A percentile compares a stretch with the other conserved stretches of the same genome.
These are phyloP conservation scores for Trametes maxima DNA, from an alignment of 768 basidiomycete genomes.

Conservation along the genomic window DNA sequence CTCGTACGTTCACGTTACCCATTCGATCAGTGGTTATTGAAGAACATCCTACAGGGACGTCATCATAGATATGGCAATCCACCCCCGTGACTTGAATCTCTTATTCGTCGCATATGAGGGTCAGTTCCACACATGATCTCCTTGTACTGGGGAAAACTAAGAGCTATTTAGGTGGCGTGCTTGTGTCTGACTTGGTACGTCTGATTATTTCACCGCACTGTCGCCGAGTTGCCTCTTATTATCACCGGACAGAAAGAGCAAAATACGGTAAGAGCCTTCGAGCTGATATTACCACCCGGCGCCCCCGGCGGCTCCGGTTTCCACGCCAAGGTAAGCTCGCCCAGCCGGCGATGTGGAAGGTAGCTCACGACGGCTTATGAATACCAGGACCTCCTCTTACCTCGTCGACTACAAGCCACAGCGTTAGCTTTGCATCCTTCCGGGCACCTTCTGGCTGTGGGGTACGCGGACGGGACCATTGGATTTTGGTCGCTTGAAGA, in stretches of 20 bases:
- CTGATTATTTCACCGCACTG: not conserved
- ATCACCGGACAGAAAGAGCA: conserved; percentile 48
- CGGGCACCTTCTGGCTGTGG: conserved; percentile 76
- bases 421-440: conserved; percentile 73
- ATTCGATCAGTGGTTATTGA: not conserved
- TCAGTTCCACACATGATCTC: conserved; percentile 31
- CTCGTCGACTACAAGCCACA: conserved; percentile 71
- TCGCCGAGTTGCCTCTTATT: not conserved
- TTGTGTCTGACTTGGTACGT: conserved; percentile 60
- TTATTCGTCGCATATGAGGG: conserved; percentile 78
- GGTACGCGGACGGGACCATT: conserved; percentile 81
- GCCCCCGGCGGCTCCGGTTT: conserved; percentile 80
- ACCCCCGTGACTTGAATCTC: conserved; percentile 73
- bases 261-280: conserved; percentile 61
- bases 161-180: conserved; percentile 52
- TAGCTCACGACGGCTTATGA: not conserved
- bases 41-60: conserved; percentile 29
- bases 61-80: conserved; percentile 62
- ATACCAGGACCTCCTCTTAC: conserved; percentile 63
- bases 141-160: not conserved
- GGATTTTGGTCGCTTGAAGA: conserved; percentile 85
- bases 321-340: conserved; percentile 47
- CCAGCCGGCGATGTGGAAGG: not conserved
- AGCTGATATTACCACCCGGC: conserved; percentile 73
- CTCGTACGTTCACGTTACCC: conserved; percentile 38